Evolutionary conservation across 192 early-diverging fungal genomes (phyloP), one percentile per base, ranked within the genome.

Genomic region (Chytriomyces hyalinus): DNA sequence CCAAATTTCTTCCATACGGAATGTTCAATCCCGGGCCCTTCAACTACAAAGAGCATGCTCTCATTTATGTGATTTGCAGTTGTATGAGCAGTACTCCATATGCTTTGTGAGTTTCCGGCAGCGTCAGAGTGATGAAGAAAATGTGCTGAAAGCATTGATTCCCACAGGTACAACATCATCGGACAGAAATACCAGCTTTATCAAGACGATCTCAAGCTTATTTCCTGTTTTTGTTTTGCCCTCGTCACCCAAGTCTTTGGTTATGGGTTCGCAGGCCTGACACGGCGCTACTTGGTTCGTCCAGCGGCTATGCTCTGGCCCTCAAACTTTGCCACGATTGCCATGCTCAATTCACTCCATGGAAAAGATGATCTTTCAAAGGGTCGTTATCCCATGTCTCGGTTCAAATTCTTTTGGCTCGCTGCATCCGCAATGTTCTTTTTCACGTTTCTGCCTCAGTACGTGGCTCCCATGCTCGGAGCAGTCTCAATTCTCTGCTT

Each of bases 251-350:
- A 91, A 75, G 70, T 90, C 48, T 80, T 92, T 81, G 91, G 90
- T 9, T 91, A 86, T 65, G 90, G 91, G 44, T 81, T 92, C 80
- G 92, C 91, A 60, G 94, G 91, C 69, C 79, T 91, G 13, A 84
- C 84, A 50, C 90, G 94, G 43, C 87, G 89, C 43, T 95, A 91
- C 80, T 84, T 98, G 22, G 94, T 98, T 11, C 89, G 92, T 62
- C 95, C 95, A 22, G 86, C 92, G 3, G 83, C 88, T 10, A 96
- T 97, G 94, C 85, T 95, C 65, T 98, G 95, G 95, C 96, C 95
- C 4, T 70, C 87, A 5, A 93, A 89, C 51, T 62, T 72, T 48
- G 57, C 76, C 49, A 57, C 68, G 43, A 36, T 76, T 61, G 73
- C 73, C 61, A 66, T 80, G 63, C 49, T 95, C 84, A 90, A 91